phyloP scores from a whole-genome alignment of 1,284 basidiomycete species.

The Microstroma glucosiphilum region DNA sequence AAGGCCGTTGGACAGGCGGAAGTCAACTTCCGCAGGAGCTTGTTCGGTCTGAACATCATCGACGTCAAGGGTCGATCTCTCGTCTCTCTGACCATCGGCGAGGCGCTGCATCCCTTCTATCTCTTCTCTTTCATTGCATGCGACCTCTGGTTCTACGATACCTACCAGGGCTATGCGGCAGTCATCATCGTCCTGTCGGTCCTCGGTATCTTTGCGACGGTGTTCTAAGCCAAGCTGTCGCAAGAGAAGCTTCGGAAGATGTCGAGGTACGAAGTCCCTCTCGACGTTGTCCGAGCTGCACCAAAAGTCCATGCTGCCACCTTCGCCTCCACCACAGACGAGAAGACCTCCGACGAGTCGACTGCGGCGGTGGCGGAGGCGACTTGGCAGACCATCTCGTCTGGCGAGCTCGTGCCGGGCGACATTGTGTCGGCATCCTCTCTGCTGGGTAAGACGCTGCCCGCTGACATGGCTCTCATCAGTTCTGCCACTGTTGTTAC shows the following conservation, averaged over 20 bases:
- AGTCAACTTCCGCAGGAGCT: conserved; percentile 2
- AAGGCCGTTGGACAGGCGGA: not conserved
- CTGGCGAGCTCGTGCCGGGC: conserved; percentile 24
- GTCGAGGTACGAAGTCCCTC: conserved; percentile 24
- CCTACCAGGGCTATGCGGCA: conserved; percentile 26
- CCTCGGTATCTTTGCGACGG: conserved; percentile 26
- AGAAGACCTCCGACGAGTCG: conserved; percentile 8
- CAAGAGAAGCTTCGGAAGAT: conserved; percentile 25
- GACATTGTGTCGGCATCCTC: conserved; percentile 23
- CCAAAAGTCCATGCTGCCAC: not conserved
- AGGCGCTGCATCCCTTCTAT: conserved; percentile 35
- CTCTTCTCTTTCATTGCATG: conserved; percentile 30
- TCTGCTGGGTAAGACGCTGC: conserved; percentile 12
- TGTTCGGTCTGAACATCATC: conserved; percentile 29
- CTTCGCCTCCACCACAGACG: conserved; percentile 9
- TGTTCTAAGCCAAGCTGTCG: conserved; percentile 24
- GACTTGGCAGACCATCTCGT: not conserved
- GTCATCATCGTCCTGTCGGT: conserved; percentile 23
- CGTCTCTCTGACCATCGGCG: conserved; percentile 20
- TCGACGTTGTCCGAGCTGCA: conserved; percentile 17
- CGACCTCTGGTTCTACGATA: conserved; percentile 27
- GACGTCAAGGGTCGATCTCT: conserved; percentile 22
- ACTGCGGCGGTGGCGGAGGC: conserved; percentile 23
- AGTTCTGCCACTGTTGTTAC: conserved; percentile 19
- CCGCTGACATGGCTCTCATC: conserved; percentile 23